phyloP scores from a whole-genome alignment of 805 yeast species.

The Sugiyamaella floridensis region DNA sequence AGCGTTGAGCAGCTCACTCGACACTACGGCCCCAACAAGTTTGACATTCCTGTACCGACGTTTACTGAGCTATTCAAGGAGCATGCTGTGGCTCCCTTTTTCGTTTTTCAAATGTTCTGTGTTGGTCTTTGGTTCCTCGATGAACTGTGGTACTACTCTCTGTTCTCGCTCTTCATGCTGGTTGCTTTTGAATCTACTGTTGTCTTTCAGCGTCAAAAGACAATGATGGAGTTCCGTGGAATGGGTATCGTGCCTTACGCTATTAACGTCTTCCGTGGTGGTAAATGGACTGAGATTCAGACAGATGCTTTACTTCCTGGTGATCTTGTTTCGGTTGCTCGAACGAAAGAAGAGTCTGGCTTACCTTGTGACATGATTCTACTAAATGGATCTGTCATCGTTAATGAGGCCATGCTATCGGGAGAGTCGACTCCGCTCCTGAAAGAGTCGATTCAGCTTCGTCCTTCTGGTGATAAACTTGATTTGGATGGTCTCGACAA shows the following conservation, averaged over 20 bases:
- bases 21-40: slow-evolving; percentile 75
- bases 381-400: slow-evolving; percentile 86
- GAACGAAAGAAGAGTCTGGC: slow-evolving; percentile 88
- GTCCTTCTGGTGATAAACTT: slow-evolving; percentile 63
- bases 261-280: slow-evolving; percentile 63
- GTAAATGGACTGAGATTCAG: slow-evolving; percentile 59
- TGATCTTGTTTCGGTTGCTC: slow-evolving; percentile 73
- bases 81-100: slow-evolving; percentile 97
- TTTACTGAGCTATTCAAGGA: slow-evolving; percentile 87
- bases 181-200: slow-evolving; percentile 90
- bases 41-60: slow-evolving; percentile 93
- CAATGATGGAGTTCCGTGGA: slow-evolving; percentile 90
- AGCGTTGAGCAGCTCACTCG: slow-evolving; percentile 39
- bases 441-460: slow-evolving; percentile 81
- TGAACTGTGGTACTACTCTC: slow-evolving; percentile 92
- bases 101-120: slow-evolving; percentile 93
- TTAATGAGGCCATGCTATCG: slow-evolving; percentile 97
- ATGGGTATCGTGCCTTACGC: slow-evolving; percentile 95
- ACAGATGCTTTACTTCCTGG: slow-evolving; percentile 83
- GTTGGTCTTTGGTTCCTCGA: slow-evolving; percentile 94
- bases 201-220: slow-evolving; percentile 90
- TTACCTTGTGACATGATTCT: slow-evolving; percentile 89
- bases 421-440: slow-evolving; percentile 97
- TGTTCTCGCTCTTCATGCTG: slow-evolving; percentile 86
- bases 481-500: slow-evolving; percentile 81